Base-by-base conservation (phyloP, 257 asterid genomes). In the Solanum corneliomulleri region DNA sequence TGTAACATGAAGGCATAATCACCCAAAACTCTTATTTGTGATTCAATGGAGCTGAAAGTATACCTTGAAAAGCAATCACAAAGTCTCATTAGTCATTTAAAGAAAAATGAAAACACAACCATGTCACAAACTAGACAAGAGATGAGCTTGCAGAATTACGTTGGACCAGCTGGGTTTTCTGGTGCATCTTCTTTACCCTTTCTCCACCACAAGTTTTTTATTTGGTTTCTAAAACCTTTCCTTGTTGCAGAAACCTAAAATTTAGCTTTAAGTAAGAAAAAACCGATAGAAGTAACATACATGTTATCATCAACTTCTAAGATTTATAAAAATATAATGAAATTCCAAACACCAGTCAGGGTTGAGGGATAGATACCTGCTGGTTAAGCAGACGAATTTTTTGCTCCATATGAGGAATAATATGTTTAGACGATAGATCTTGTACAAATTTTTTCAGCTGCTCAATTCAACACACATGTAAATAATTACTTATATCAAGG, bases 201-300 rank as follows among this genome's bases (percentile, higher is more conserved):
- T 92, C 99, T 95, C 99, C 99, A 95, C 99, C 99, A 97, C 83
- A 97, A 91, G 92, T 96, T 96, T 90, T 95, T 97, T 80, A 97
- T 95, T 94, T 97, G 99, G 92, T 97, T 97, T 90, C 98, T 93
- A 82, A 97, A 97, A 87, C 99, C 99, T 89, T 93, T 97, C 89
- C 99, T 93, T 89, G 99, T 97, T 2, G 98, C 98, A 85, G 99
- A 95, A 91, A 97, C 97, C 99, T 97, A 91, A 10, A 81, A 71
- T 85, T 85, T 87, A 89, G 87, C 56, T 88, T 69, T 16, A 81
- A 81, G 85, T 81, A 39, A 31, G 44, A 10, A 85, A 35, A 85
- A 69, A 23, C 15, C 3, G 11, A 74, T 41, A 88, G 80, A 74
- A 21, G 16, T 7, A 80, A 49, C 29, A 81, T 11, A 31, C 18